Evolutionary conservation across 768 basidiomycete species (phyloP).

Genomic region (Clavulina sp.): DNA sequence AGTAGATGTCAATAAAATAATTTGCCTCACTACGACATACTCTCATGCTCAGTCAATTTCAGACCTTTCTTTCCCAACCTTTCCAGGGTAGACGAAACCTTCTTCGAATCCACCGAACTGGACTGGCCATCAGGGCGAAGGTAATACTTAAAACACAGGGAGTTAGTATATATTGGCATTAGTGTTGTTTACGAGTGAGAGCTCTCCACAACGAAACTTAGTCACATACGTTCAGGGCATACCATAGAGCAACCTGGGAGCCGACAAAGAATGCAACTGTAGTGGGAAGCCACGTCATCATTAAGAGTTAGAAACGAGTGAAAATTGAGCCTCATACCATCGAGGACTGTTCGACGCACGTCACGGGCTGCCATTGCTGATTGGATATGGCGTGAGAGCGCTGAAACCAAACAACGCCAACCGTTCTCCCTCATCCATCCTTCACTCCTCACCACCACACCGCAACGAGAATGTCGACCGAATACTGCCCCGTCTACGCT

Average conservation of each 20-base stretch:
- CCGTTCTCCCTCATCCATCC: background rate
- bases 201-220: background rate
- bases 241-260: constrained; percentile 54
- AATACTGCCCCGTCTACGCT: constrained; percentile 84
- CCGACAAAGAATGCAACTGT: background rate
- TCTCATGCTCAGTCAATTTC: constrained; percentile 80
- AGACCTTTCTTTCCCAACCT: constrained; percentile 54
- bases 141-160: too few relatives aligned
- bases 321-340: too few relatives aligned
- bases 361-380: background rate
- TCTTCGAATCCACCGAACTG: constrained; percentile 15
- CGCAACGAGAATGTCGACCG: constrained; percentile 26
- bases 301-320: too few relatives aligned
- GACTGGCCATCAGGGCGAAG: too few relatives aligned
- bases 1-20: background rate
- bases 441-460: background rate
- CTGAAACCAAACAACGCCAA: too few relatives aligned
- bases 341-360: background rate
- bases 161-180: too few relatives aligned
- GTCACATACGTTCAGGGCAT: constrained; percentile 36
- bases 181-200: too few relatives aligned
- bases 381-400: too few relatives aligned
- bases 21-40: constrained; percentile 22
- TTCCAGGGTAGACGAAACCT: constrained; percentile 52
- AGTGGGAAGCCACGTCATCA: too few relatives aligned